Evolutionary conservation across 805 yeast genomes (phyloP), one percentile per base, ranked within the genome.

Genomic region (Teunomyces cretensis): DNA sequence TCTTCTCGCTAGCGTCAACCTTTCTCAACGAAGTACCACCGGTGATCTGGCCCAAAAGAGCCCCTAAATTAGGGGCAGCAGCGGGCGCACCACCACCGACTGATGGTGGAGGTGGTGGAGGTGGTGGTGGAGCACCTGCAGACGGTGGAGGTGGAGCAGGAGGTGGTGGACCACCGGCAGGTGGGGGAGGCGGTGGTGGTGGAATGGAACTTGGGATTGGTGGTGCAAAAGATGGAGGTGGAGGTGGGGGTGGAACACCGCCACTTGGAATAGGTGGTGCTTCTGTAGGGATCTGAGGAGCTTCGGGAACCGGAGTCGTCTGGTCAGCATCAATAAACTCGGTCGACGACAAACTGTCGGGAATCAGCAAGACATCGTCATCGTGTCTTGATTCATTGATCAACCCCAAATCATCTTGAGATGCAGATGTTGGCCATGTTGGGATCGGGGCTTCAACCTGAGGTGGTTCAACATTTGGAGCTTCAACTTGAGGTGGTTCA

Each of bases 21-120:
- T 69, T 79, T 48, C 67, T 75, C 57, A 83, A 70, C 2, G 70
- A 41, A 31, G 62, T 70, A 2, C 88, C 88, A 0, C 75, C 66
- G 9, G 68, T 67, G 42, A 83, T 83, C 57, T 83, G 82, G 3
- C 83, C 82, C 43, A 83, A 65, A 42, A 79, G 65, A 1, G 82
- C 81, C 33, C 69, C 56, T 19, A 83, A 60, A 35, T 72, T 65
- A 6, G 70, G 52, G 48, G 60, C 32, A 49, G 60, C 32, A 16
- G 61, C 52, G 37, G 64, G 61, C 7, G 66, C 49, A 33, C 64
- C 48, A 5, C 61, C 48, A 11, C 61, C 53, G 11, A 61, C 56
- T 9, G 76, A 69, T 6, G 73, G 60, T 16, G 67, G 60, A 26
- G 70, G 58, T 6, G 61, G 55, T 6, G 62, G n/a, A n/a, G n/a